These are phyloP conservation scores for Stagonosporopsis tanaceti DNA, from an alignment of 2,329 filamentous ascomycete species.

Conservation along the genomic window DNA sequence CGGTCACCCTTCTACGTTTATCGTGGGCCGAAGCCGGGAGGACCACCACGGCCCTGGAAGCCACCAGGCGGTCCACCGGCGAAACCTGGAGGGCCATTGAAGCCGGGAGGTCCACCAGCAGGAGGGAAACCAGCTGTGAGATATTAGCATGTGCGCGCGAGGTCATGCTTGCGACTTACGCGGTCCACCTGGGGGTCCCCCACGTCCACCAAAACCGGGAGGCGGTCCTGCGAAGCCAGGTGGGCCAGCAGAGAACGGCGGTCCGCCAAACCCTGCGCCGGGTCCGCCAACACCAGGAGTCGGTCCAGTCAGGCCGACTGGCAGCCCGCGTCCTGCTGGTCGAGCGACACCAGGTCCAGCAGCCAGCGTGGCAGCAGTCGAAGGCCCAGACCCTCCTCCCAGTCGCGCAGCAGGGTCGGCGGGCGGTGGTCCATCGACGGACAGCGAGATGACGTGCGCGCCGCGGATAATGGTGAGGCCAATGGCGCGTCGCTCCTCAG, in stretches of 20 bases:
- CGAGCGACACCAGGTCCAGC: conserved; percentile 89
- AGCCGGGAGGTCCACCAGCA: conserved; percentile 59
- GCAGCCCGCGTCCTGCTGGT: conserved; percentile 85
- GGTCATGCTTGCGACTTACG: conserved; percentile 34
- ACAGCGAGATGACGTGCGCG: conserved; percentile 91
- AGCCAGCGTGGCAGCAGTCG: conserved; percentile 68
- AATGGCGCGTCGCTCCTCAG: conserved; percentile 96
- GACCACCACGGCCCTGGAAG: conserved; percentile 36
- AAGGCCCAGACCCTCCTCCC: conserved; percentile 73
- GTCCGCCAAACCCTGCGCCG: conserved; percentile 67
- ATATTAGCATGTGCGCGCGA: conserved; percentile 29
- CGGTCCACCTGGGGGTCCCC: conserved; percentile 50
- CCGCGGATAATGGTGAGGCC: conserved; percentile 94
- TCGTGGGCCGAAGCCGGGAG: conserved; percentile 40
- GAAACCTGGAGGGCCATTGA: conserved; percentile 56
- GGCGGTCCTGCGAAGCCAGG: conserved; percentile 47
- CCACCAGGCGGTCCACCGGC: conserved; percentile 48
- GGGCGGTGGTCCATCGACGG: conserved; percentile 93
- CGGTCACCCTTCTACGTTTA: conserved; percentile 18
- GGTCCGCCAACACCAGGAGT: conserved; percentile 86
- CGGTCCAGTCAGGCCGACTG: conserved; percentile 86
- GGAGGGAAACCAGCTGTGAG: conserved; percentile 52
- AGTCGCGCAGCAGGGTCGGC: conserved; percentile 91
- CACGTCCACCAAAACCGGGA: conserved; percentile 49
- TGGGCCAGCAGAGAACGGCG: conserved; percentile 49